Percentiles rank a stretch among this genome's conserved stretches.
These are phyloP conservation scores for Penicillium pulvis DNA, from an alignment of 495 filamentous ascomycete genomes.

Conservation along the genomic window DNA sequence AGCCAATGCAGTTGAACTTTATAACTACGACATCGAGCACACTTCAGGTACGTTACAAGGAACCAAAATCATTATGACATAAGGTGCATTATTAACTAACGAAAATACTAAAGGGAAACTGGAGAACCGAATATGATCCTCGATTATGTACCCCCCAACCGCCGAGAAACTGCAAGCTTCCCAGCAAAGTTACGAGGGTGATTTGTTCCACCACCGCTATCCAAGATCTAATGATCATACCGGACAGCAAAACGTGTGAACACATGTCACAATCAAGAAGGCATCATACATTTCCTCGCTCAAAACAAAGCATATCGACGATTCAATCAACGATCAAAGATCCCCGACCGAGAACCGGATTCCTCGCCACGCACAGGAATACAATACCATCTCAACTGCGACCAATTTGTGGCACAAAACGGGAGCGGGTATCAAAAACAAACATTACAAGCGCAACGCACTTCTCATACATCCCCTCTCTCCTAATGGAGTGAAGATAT, in stretches of 20 bases:
- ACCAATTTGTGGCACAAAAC: background rate
- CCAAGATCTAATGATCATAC: background rate
- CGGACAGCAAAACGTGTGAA: background rate
- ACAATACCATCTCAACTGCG: background rate
- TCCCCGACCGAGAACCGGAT: too few species aligned
- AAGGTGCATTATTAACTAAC: slow-evolving; percentile 28
- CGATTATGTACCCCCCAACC: slow-evolving; percentile 16
- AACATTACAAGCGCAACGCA: slow-evolving; percentile 26
- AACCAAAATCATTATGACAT: slow-evolving; percentile 14
- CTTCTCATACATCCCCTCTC: slow-evolving; percentile 6
- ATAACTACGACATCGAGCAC: background rate
- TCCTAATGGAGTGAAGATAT: background rate
- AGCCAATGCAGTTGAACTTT: too few species aligned
- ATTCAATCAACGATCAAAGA: background rate
- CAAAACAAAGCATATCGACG: background rate
- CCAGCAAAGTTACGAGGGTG: background rate
- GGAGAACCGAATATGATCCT: slow-evolving; percentile 12
- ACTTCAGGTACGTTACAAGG: slow-evolving; percentile 6
- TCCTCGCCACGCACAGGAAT: too few species aligned
- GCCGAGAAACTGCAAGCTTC: slow-evolving; percentile 6
- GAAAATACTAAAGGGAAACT: slow-evolving; percentile 27
- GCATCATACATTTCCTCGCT: background rate
- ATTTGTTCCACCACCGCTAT: background rate
- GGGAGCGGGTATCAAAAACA: slow-evolving; percentile 43
- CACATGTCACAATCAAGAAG: slow-evolving; percentile 4